Evolutionary conservation across 768 basidiomycete genomes (phyloP).

Genomic region (Paxillus rubicundulus): DNA sequence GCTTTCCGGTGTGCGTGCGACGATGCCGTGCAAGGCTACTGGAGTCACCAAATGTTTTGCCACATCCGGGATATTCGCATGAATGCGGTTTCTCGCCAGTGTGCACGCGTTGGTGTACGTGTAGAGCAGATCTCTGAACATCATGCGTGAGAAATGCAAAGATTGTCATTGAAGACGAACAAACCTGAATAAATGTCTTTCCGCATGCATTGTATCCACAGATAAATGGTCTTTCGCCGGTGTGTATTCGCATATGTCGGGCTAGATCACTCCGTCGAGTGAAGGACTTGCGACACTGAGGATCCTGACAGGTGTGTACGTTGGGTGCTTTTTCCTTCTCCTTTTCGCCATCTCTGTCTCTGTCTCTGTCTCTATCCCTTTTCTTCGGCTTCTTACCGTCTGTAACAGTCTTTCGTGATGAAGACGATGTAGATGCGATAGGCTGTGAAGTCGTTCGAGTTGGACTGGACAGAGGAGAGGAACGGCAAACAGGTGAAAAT

Average conservation of each 20-base stretch:
- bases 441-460: slow-evolving; percentile 36
- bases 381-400: slow-evolving; percentile 28
- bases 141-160: slow-evolving; percentile 11
- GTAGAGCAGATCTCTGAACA: slow-evolving; percentile 78
- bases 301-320: slow-evolving; percentile 65
- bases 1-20: slow-evolving; percentile 83
- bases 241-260: slow-evolving; percentile 87
- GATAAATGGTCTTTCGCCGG: slow-evolving; percentile 82
- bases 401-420: slow-evolving; percentile 19
- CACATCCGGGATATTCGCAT: slow-evolving; percentile 87
- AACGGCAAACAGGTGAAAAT: slow-evolving; percentile 18
- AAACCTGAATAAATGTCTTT: slow-evolving; percentile 90
- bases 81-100: slow-evolving; percentile 92
- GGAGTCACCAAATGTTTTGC: slow-evolving; percentile 87
- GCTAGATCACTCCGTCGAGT: slow-evolving; percentile 80
- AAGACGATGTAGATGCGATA: slow-evolving; percentile 53
- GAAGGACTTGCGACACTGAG: slow-evolving; percentile 77
- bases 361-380: slow-evolving; percentile 29
- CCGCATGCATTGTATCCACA: slow-evolving; percentile 73
- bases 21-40: slow-evolving; percentile 90
- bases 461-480: slow-evolving; percentile 38
- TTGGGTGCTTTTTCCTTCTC: slow-evolving; percentile 48
- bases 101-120: slow-evolving; percentile 86
- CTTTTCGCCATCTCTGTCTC: slow-evolving; percentile 11
- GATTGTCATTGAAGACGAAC: slow-evolving; percentile 9